Evolutionary conservation across 1,284 basidiomycete species (phyloP).

Genomic region (Paramarasmius palmivorus): DNA sequence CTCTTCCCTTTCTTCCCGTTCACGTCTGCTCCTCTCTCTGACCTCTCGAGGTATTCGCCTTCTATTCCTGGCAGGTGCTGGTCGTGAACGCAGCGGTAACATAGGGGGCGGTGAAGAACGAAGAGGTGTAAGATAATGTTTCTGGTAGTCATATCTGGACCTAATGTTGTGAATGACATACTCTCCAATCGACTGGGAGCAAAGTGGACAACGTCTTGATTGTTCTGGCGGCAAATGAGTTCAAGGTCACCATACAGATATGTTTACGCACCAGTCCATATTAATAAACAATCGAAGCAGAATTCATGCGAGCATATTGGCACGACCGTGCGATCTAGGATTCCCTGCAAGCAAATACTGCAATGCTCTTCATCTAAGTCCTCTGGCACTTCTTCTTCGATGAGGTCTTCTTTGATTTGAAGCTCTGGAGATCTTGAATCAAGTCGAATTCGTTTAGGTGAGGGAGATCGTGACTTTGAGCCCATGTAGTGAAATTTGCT

Average conservation of each 20-base stretch:
- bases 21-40: constrained; percentile 56
- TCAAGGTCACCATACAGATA: not conserved
- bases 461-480: constrained; percentile 10
- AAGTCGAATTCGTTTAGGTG: constrained; percentile 31
- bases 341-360: constrained; percentile 75
- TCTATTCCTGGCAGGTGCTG: constrained; percentile 26
- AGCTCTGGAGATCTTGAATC: constrained; percentile 16
- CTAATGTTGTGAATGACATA: constrained; percentile 82
- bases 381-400: constrained; percentile 15
- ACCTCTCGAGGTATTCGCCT: constrained; percentile 41
- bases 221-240: constrained; percentile 45
- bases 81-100: constrained; percentile 27
- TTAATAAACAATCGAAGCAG: constrained; percentile 83
- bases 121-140: constrained; percentile 75
- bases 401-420: not conserved
- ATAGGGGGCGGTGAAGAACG: constrained; percentile 49
- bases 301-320: constrained; percentile 86
- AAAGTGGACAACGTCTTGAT: constrained; percentile 80
- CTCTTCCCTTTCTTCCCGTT: constrained; percentile 52
- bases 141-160: constrained; percentile 76
- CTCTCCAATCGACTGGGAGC: constrained; percentile 70
- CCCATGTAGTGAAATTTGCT: not conserved
- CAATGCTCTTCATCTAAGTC: constrained; percentile 32
- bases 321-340: constrained; percentile 77
- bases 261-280: constrained; percentile 72